Evolutionary conservation across 768 basidiomycete species (phyloP).

Genomic region (Rhizopogon vulgaris): DNA sequence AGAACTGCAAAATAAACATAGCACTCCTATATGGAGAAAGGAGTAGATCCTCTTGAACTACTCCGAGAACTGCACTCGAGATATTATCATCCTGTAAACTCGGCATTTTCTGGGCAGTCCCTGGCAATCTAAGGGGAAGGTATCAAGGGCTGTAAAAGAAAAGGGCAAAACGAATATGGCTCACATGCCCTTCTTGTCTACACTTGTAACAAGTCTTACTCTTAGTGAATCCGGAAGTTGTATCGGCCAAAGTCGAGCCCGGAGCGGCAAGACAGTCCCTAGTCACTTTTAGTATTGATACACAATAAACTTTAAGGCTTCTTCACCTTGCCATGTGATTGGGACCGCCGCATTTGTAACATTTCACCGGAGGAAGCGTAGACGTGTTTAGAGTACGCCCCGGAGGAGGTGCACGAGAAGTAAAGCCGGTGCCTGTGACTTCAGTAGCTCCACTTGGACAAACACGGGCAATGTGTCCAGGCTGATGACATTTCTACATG

Average conservation of each 20-base stretch:
- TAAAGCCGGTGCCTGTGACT: conserved; percentile 41
- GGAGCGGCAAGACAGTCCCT: conserved; percentile 82
- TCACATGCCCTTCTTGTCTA: conserved; percentile 80
- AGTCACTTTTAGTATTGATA: conserved; percentile 5
- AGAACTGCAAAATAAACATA: conserved; percentile 11
- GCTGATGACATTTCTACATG: conserved; percentile 67
- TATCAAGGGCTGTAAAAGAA: not conserved
- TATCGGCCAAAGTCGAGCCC: conserved; percentile 44
- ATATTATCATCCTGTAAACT: conserved; percentile 40
- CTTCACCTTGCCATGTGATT: conserved; percentile 79
- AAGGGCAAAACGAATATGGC: conserved; percentile 23
- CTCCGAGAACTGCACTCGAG: conserved; percentile 1
- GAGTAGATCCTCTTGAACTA: conserved; percentile 8
- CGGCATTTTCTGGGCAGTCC: conserved; percentile 54
- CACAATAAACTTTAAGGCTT: not conserved
- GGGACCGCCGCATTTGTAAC: conserved; percentile 83
- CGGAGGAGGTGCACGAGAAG: conserved; percentile 65
- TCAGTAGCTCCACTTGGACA: conserved; percentile 51
- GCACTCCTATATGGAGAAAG: conserved; percentile 13
- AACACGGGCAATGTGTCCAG: conserved; percentile 75
- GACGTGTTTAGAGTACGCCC: conserved; percentile 73
- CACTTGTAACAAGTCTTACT: conserved; percentile 86
- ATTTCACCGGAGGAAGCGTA: conserved; percentile 77
- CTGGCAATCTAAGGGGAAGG: conserved; percentile 45
- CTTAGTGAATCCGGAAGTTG: conserved; percentile 47